Conservation (phyloP, 345 rosid genomes). For the Syzygium jambos region DNA sequence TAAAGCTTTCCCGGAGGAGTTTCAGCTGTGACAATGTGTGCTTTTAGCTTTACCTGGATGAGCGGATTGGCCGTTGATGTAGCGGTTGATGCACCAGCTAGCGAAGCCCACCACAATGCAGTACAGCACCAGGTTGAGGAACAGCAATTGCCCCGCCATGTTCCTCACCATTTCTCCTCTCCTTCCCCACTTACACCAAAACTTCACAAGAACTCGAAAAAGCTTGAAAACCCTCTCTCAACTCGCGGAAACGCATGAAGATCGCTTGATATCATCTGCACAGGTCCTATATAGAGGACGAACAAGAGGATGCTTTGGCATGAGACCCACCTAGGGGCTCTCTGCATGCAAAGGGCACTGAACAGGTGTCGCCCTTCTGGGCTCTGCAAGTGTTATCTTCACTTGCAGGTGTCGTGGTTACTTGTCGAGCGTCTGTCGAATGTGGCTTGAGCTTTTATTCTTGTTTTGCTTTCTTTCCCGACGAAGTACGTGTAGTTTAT, state of each 20-base stretch:
- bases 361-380: neutral
- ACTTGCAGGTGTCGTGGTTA: neutral
- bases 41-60: constrained; percentile 40
- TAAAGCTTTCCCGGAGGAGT: neutral
- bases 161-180: constrained; percentile 44
- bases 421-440: neutral
- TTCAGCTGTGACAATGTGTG: neutral
- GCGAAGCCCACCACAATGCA: constrained; percentile 67
- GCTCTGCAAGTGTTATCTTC: neutral
- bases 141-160: constrained; percentile 82
- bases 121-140: constrained; percentile 74
- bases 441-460: neutral
- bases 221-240: neutral
- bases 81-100: constrained; percentile 71
- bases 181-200: neutral
- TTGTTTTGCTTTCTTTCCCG: neutral
- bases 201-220: neutral
- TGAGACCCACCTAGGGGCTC: neutral
- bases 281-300: neutral
- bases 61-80: constrained; percentile 65
- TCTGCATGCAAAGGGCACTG: neutral
- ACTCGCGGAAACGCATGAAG: neutral
- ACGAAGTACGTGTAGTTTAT: neutral
- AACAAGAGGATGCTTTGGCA: neutral
- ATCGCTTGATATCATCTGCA: neutral